Evolutionary conservation across 371 early-diverging fungal species (phyloP).

Genomic region (Rhizopus sp.): DNA sequence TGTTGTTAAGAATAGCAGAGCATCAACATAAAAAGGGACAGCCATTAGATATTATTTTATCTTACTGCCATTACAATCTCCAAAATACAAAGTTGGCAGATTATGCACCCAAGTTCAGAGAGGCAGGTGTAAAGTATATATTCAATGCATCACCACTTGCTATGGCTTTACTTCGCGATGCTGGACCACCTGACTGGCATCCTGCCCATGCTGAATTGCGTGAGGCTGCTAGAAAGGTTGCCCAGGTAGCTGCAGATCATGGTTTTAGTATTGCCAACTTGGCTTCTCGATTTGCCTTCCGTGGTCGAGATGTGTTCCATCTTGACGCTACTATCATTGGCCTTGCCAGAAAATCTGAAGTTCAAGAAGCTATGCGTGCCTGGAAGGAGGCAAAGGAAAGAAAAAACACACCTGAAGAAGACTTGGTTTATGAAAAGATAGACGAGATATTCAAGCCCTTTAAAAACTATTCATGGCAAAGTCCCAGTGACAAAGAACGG

Average conservation of each 20-base stretch:
- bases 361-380: constrained; percentile 56
- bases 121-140: constrained; percentile 63
- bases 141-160: constrained; percentile 78
- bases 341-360: constrained; percentile 62
- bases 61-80: constrained; percentile 77
- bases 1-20: constrained; percentile 66
- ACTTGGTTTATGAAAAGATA: constrained; percentile 26
- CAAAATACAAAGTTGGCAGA: constrained; percentile 66
- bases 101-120: constrained; percentile 56
- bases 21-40: constrained; percentile 60
- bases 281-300: constrained; percentile 69
- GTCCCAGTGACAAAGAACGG: constrained; percentile 44
- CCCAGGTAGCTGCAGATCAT: constrained; percentile 33
- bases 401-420: constrained; percentile 32
- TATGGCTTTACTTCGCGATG: constrained; percentile 73
- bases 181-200: constrained; percentile 73
- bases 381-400: constrained; percentile 44
- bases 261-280: constrained; percentile 58
- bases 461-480: constrained; percentile 48
- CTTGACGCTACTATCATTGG: constrained; percentile 70
- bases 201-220: constrained; percentile 67
- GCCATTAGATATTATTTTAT: constrained; percentile 70
- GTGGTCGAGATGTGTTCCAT: constrained; percentile 39
- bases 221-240: constrained; percentile 54
- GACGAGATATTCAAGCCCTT: constrained; percentile 31